These are phyloP conservation scores for Lunasporangiospora selenospora DNA, from an alignment of 192 early-diverging fungal species.

Conservation along the genomic window DNA sequence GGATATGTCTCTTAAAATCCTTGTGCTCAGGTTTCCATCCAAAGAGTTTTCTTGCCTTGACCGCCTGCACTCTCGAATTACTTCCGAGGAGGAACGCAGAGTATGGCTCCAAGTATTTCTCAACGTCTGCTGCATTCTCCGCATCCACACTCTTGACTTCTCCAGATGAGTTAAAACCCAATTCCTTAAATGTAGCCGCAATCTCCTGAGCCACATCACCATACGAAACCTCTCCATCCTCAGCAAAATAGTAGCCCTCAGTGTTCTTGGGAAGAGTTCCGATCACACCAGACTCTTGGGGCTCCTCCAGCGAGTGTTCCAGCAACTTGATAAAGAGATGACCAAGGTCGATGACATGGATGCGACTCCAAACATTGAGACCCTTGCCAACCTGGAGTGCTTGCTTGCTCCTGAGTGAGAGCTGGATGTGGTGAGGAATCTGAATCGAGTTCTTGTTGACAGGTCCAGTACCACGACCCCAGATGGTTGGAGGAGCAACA, in stretches of 20 bases:
- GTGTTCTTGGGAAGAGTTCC: constrained; percentile 28
- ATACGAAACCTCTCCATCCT: constrained; percentile 16
- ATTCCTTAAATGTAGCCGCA: constrained; percentile 7
- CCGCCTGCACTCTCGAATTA: constrained; percentile 25
- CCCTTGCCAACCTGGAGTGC: constrained; percentile 29
- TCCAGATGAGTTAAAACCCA: constrained; percentile 24
- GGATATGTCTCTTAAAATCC: constrained; percentile 23
- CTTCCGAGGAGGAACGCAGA: constrained; percentile 1
- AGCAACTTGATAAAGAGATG: constrained; percentile 23
- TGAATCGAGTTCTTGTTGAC: background rate
- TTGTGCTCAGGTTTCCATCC: constrained; percentile 33
- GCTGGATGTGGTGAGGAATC: background rate
- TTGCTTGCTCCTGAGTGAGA: constrained; percentile 4
- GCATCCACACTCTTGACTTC: too few species aligned
- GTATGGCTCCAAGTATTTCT: constrained; percentile 7
- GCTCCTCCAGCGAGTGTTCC: constrained; percentile 27
- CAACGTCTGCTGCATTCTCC: constrained; percentile 7
- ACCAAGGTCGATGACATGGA: constrained; percentile 35
- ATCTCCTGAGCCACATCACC: constrained; percentile 28
- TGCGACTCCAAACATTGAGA: constrained; percentile 27
- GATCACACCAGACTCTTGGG: constrained; percentile 2
- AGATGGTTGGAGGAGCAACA: background rate
- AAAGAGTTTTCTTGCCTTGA: constrained; percentile 25
- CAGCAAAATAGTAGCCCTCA: constrained; percentile 36
- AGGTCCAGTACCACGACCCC: background rate